These are phyloP conservation scores for Phytophthora ramorum DNA, from an alignment of 352 stramenopile species.

Conservation along the genomic window DNA sequence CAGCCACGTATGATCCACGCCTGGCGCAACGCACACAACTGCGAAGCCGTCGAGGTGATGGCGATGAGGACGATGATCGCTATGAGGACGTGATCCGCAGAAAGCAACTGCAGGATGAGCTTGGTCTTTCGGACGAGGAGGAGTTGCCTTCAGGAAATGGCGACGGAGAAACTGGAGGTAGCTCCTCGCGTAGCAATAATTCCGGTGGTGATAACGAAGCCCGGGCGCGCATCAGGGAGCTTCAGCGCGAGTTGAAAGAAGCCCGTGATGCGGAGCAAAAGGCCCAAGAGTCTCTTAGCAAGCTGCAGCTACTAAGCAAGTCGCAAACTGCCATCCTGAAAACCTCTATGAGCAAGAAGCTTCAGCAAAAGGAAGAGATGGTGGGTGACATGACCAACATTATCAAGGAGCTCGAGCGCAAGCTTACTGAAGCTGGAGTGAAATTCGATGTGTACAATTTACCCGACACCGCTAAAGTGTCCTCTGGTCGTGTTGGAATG, in stretches of 20 bases:
- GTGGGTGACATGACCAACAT: conserved; percentile 69
- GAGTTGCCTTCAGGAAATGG: conserved; percentile 19
- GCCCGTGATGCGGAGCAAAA: conserved; percentile 75
- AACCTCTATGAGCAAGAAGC: conserved; percentile 82
- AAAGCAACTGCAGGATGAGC: conserved; percentile 71
- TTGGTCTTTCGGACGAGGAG: conserved; percentile 78
- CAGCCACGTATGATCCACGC: conserved; percentile 82
- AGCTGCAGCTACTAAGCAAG: conserved; percentile 86
- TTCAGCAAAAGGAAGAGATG: conserved; percentile 70
- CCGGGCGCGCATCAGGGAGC: conserved; percentile 56
- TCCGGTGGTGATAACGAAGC: conserved; percentile 25
- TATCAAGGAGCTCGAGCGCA: conserved; percentile 71
- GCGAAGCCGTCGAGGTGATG: conserved; percentile 43
- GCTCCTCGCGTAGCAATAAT: conserved; percentile 2
- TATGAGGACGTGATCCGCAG: conserved; percentile 54
- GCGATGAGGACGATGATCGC: conserved; percentile 48
- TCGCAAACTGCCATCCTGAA: conserved; percentile 88
- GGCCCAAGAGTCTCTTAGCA: conserved; percentile 80
- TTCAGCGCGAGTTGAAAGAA: conserved; percentile 62
- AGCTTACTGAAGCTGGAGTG: conserved; percentile 61
- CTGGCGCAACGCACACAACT: conserved; percentile 68
- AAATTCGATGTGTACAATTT: conserved; percentile 55
- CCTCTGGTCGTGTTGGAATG: conserved; percentile 36
- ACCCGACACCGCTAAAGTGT: conserved; percentile 20
- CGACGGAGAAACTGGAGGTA: conserved; percentile 6